Base-by-base conservation (phyloP, 805 yeast species). In the Cyberlindnera maritima region DNA sequence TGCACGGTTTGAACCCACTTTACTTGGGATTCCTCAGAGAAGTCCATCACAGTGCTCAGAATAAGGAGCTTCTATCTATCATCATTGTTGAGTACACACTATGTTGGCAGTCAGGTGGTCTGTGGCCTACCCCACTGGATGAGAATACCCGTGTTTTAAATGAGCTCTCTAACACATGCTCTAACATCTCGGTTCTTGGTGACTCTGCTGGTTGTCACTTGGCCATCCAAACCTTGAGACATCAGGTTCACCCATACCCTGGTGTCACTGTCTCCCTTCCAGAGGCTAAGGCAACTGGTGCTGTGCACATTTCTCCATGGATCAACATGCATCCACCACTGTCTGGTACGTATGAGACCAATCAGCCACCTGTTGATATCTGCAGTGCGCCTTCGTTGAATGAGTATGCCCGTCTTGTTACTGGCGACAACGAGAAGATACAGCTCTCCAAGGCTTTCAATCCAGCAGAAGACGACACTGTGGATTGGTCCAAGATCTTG, bases 191-290 rank as follows among this genome's bases (percentile, higher is more conserved):
- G 13, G 41, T 61, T 5, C 48, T 54, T 15, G 68, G 69, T 15
- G 69, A 65, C 42, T 64, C 68, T 13, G 63, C 63, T 15, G 68
- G 69, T 13, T 68, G 62, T 1, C 59, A 60, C 36, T 47, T 64
- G 21, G 51, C 56, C 1, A 39, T 61, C 12, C 50, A 51, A 2
- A 35, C 59, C 2, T n/a, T 47, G 29, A 46, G 52, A 40, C 55
- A 53, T 21, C 34, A 17, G 12, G 20, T 23, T 9, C 14, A 33
- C 19, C 52, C 56, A 32, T 2, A 32, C 4, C 19, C 33, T 6
- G 48, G 41, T n/a, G 48, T 23, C 3, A n/a, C 32, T 4, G 13
- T 18, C 14, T 34, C 34, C 4, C 21, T 35, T 5, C 39, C 43
- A 10, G 37, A 14, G 10, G 35, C 42, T 3, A 39, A 38, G 20